Evolutionary conservation across 2,329 filamentous ascomycete species (phyloP), one percentile per base, ranked within the genome.

Genomic region (Fusarium sp.): DNA sequence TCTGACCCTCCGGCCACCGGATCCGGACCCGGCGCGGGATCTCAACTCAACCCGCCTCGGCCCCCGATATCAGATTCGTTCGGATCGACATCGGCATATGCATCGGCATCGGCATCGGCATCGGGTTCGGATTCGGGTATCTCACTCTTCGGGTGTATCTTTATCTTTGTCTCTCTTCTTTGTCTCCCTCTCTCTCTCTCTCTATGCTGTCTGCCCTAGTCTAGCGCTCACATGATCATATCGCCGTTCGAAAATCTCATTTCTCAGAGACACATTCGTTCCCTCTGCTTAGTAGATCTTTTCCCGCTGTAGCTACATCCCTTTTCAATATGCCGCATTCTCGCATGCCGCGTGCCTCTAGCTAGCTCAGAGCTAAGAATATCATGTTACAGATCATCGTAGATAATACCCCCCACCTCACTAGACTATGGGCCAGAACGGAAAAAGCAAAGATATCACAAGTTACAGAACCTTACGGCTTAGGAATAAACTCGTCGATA

Each of bases 151-250:
- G 18, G 33, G 33, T 20, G 49, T 52, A n/a, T 52, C 33, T 27
- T n/a, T 59, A 36, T 52, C 33, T 39, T 12, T 25, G 35, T 39
- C 39, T 64, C 61, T 39, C 52, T 36, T 41, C 25, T 25, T 25
- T 25, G 25, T 25, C 25, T 55, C 11, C 13, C 25, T 41, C 36
- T 46, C 5, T 22, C n/a, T 20, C 36, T 38, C 36, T 18, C 36
- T 38, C 6, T 38, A 20, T 36, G 18, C 20, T 49, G 46, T 22
- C 29, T 49, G 35, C 20, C 38, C 36, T 36, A 33, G 38, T 42
- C 31, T 54, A 50, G 22, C 44, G 58, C 62, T 68, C 62, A 67
- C 53, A 67, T 67, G 62, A 67, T 53, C 64, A 54, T 7, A 33
- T 67, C 62, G 39, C 39, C 45, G 64, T 61, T 54, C 31, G n/a